Evolutionary conservation across 371 early-diverging fungal genomes (phyloP).

Genomic region (Mortierella polycephala): DNA sequence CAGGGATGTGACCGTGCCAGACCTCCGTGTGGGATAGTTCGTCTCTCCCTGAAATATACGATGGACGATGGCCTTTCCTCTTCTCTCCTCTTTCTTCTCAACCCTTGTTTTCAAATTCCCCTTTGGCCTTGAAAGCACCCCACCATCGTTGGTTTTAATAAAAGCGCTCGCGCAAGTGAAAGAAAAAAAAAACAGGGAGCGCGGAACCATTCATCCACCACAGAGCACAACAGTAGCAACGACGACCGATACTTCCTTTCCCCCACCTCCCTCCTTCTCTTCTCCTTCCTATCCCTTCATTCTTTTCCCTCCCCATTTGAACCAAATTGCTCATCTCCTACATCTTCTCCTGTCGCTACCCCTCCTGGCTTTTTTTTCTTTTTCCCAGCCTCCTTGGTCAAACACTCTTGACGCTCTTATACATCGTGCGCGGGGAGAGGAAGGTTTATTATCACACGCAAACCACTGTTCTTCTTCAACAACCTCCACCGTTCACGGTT

Average conservation of each 20-base stretch:
- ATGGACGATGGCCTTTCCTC: no score
- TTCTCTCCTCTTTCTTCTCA: conserved; percentile 2
- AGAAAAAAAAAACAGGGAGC: no score
- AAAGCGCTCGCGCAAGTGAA: not conserved
- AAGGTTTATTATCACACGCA: conserved; percentile 44
- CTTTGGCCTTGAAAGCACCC: conserved; percentile 9
- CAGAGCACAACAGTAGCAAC: no score
- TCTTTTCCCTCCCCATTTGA: not conserved
- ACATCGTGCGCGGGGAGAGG: conserved; percentile 8
- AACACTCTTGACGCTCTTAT: conserved; percentile 7
- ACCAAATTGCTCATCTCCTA: not conserved
- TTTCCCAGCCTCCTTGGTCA: not conserved
- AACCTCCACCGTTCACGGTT: no score
- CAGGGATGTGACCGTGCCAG: no score
- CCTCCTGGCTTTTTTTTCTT: conserved; percentile 1
- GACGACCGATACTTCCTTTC: no score
- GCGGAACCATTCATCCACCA: no score
- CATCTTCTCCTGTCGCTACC: not conserved
- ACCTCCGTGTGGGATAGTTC: not conserved
- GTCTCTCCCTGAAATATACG: not conserved
- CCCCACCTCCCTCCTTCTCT: no score
- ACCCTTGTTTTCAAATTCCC: conserved; percentile 24
- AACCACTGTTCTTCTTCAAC: not conserved
- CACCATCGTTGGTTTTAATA: not conserved
- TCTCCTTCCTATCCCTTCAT: not conserved